Percentiles rank a stretch among this genome's conserved stretches.
Evolutionary conservation across 805 yeast species (phyloP).

Genomic region (Hanseniaspora nectarophila): DNA sequence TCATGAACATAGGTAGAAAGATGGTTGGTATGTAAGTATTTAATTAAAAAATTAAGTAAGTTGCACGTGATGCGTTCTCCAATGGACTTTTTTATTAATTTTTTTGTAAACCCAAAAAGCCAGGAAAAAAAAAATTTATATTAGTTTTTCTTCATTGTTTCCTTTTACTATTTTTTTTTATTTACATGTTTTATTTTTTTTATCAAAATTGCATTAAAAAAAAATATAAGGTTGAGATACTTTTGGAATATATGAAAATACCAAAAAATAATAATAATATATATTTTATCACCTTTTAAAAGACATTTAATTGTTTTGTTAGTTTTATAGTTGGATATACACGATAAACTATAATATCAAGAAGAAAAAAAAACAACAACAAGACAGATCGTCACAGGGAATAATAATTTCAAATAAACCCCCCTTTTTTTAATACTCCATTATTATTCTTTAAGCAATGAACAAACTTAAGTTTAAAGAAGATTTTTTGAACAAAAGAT

Average conservation of each 20-base stretch:
- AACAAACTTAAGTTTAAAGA: neutral
- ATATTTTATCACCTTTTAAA: neutral
- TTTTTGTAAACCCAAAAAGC: too few species aligned
- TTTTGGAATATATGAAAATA: too few species aligned
- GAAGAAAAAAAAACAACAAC: neutral
- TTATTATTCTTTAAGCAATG: neutral
- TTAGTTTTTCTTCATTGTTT: neutral
- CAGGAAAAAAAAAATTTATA: neutral
- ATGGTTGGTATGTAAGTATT: neutral
- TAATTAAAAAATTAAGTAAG: neutral
- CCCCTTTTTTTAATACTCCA: too few species aligned
- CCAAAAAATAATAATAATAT: neutral
- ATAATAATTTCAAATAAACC: neutral
- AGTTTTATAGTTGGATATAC: neutral
- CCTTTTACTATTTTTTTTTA: too few species aligned
- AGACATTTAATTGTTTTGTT: neutral
- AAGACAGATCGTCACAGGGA: neutral
- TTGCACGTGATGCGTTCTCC: neutral
- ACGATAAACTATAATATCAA: neutral
- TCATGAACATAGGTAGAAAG: neutral
- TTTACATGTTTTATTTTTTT: too few species aligned
- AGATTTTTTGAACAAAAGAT: neutral
- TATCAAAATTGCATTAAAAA: too few species aligned
- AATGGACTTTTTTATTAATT: neutral
- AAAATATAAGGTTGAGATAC: too few species aligned